phyloP scores from a whole-genome alignment of 2,329 filamentous ascomycete species.

The Fusarium sp. region DNA sequence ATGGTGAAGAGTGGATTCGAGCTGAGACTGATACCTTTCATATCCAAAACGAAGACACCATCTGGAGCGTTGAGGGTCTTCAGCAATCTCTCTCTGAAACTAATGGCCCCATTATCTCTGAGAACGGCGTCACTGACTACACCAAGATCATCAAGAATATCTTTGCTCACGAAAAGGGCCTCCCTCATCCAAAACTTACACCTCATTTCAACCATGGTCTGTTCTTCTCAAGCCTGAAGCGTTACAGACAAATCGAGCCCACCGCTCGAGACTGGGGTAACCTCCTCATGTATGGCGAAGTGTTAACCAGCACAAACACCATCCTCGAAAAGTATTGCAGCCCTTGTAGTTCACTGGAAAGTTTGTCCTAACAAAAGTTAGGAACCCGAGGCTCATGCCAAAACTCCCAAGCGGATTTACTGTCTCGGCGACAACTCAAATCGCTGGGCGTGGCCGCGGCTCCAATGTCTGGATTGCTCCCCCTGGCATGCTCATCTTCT shows the following conservation, averaged over 20 bases:
- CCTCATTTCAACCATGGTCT: constrained; percentile 87
- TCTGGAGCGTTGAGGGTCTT: constrained; percentile 68
- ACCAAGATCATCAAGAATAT: constrained; percentile 78
- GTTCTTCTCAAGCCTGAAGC: constrained; percentile 77
- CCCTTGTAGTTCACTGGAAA: accelerated
- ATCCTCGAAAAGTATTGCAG: constrained; percentile 81
- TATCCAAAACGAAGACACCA: constrained; percentile 73
- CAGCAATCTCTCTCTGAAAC: constrained; percentile 60
- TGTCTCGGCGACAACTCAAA: constrained; percentile 84
- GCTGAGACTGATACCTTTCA: constrained; percentile 87
- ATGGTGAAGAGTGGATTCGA: constrained; percentile 77
- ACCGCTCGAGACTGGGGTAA: constrained; percentile 78
- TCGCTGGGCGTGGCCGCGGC: constrained; percentile 88
- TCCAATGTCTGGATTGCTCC: constrained; percentile 96
- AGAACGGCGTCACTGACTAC: constrained; percentile 75
- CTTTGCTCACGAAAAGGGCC: constrained; percentile 73
- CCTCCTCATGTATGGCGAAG: constrained; percentile 85
- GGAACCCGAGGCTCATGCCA: constrained; percentile 81
- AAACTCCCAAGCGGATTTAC: constrained; percentile 88
- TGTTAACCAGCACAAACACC: constrained; percentile 93
- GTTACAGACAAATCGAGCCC: constrained; percentile 69
- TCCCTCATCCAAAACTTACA: constrained; percentile 77
- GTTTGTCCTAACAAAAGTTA: constrained; percentile 46
- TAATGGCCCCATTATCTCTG: constrained; percentile 45
- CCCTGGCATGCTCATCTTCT: constrained; percentile 86